Evolutionary conservation across 192 early-diverging fungal genomes (phyloP).

Genomic region (Backusella morwellensis): DNA sequence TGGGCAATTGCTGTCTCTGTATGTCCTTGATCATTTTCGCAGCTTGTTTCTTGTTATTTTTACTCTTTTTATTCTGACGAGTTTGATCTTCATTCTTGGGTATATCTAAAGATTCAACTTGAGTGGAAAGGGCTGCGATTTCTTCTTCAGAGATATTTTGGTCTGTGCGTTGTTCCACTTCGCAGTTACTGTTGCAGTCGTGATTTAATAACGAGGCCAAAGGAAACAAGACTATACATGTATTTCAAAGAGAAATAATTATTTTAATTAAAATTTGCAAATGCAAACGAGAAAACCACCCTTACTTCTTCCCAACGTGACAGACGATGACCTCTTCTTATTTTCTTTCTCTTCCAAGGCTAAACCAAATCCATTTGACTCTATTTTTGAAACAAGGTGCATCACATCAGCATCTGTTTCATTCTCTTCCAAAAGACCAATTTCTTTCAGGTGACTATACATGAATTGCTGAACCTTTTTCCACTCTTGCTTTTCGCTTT

Average conservation of each 20-base stretch:
- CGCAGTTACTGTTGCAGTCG: constrained; percentile 56
- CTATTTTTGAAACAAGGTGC: constrained; percentile 55
- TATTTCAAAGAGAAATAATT: background rate
- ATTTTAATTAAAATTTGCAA: background rate
- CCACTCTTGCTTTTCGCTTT: constrained; percentile 59
- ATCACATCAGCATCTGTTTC: constrained; percentile 44
- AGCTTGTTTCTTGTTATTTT: background rate
- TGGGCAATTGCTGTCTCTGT: background rate
- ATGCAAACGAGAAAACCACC: background rate
- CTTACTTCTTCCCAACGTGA: constrained; percentile 7
- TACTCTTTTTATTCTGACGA: background rate
- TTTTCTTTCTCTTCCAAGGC: constrained; percentile 41
- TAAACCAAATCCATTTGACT: constrained; percentile 72
- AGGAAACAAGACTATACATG: constrained; percentile 57
- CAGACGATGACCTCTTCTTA: constrained; percentile 9
- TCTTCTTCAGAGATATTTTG: constrained; percentile 8
- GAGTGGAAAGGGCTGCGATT: background rate
- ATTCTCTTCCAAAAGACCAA: constrained; percentile 37
- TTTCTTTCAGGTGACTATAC: constrained; percentile 38
- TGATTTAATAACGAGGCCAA: constrained; percentile 68
- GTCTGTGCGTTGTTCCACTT: constrained; percentile 38
- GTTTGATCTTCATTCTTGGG: constrained; percentile 14
- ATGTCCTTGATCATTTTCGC: constrained; percentile 2
- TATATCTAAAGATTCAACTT: constrained; percentile 11
- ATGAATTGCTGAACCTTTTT: constrained; percentile 47